phyloP scores from a whole-genome alignment of 129 eudicot species.

The carrot (Daucus carota) region DNA sequence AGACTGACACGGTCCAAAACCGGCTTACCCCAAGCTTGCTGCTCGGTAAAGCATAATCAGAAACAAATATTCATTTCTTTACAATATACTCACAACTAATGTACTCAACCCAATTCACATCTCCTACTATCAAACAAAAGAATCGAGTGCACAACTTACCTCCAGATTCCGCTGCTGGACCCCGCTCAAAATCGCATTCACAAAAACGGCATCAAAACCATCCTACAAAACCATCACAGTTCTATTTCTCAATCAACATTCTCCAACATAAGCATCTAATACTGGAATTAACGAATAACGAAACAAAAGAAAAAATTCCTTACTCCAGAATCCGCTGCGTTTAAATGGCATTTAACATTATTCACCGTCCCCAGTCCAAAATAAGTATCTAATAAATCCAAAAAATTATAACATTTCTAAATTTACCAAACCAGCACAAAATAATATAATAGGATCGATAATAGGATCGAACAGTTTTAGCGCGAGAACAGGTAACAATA shows the following conservation, averaged over 20 bases:
- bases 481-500: background rate
- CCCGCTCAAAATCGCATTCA: slow-evolving; percentile 69
- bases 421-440: too few relatives aligned
- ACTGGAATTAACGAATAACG: background rate
- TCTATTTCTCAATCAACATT: background rate
- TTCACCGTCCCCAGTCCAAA: slow-evolving; percentile 84
- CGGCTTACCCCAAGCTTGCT: slow-evolving; percentile 80
- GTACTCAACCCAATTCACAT: background rate
- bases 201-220: slow-evolving; percentile 85
- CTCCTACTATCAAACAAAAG: background rate
- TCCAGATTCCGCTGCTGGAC: slow-evolving; percentile 91
- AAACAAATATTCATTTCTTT: too few relatives aligned
- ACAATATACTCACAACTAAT: too few relatives aligned
- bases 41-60: slow-evolving; percentile 14
- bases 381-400: slow-evolving; percentile 57
- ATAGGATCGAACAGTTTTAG: slow-evolving; percentile 3
- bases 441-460: too few relatives aligned
- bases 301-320: slow-evolving; percentile 9
- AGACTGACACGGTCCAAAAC: slow-evolving; percentile 98
- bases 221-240: slow-evolving; percentile 28
- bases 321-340: slow-evolving; percentile 55
- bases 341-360: slow-evolving; percentile 59
- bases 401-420: slow-evolving; percentile 1
- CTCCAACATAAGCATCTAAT: background rate
- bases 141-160: slow-evolving; percentile 29